Evolutionary conservation across 176 grass and related monocot genomes (phyloP).

Genomic region (Hyparrhenia diplandra): DNA sequence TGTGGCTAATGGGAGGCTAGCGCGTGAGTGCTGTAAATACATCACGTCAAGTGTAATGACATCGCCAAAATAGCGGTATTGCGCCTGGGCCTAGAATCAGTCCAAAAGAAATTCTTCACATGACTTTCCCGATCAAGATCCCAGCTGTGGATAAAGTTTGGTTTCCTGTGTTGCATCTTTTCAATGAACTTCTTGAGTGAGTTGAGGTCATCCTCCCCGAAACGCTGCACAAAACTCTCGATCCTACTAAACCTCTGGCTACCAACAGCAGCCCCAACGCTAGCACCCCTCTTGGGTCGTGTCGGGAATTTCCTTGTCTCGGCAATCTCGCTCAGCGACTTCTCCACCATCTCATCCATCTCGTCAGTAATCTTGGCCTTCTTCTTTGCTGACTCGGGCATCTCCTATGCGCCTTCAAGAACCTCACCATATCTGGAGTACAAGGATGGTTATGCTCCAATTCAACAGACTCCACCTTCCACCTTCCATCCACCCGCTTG

Average conservation of each 20-base stretch:
- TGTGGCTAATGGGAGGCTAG: slow-evolving; percentile 49
- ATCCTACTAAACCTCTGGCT: slow-evolving; percentile 33
- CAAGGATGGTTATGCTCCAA: slow-evolving; percentile 82
- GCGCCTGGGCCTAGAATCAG: slow-evolving; percentile 66
- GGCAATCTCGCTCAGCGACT: slow-evolving; percentile 48
- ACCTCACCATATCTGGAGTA: slow-evolving; percentile 79
- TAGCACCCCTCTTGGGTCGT: slow-evolving; percentile 39
- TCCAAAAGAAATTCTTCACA: slow-evolving; percentile 73
- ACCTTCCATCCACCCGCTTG: slow-evolving; percentile 45
- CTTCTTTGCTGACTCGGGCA: slow-evolving; percentile 57
- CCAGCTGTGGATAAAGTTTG: slow-evolving; percentile 76
- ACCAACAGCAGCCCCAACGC: slow-evolving; percentile 12
- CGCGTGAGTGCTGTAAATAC: slow-evolving; percentile 52
- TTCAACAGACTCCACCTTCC: slow-evolving; percentile 73
- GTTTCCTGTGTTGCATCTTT: slow-evolving; percentile 59
- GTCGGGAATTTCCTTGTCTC: slow-evolving; percentile 57
- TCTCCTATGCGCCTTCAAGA: slow-evolving; percentile 77
- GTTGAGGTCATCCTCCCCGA: slow-evolving; percentile 45
- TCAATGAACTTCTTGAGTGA: slow-evolving; percentile 61
- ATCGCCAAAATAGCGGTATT: slow-evolving; percentile 62
- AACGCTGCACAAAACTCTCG: slow-evolving; percentile 30
- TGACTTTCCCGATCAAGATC: slow-evolving; percentile 70
- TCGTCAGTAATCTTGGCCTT: slow-evolving; percentile 51
- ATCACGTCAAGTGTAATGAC: slow-evolving; percentile 67
- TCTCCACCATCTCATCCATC: slow-evolving; percentile 49